Conservation (phyloP, 805 yeast genomes). For the Debaryomyces prosopidis region DNA sequence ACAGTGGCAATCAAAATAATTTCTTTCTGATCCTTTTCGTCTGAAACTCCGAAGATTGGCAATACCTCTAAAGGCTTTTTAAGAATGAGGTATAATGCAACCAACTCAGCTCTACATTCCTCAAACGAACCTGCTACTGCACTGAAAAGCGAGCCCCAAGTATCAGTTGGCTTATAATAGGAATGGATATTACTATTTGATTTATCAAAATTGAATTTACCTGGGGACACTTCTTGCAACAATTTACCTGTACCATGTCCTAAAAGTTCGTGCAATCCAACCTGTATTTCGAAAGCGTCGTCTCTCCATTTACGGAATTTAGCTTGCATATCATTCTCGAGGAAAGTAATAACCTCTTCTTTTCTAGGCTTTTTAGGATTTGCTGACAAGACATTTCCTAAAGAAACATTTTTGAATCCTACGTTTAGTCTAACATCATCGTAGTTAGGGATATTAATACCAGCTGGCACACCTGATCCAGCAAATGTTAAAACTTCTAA, state of each 20-base stretch:
- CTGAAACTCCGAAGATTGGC: slow-evolving; percentile 68
- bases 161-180: slow-evolving; percentile 76
- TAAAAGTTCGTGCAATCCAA: slow-evolving; percentile 86
- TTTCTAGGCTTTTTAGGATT: slow-evolving; percentile 60
- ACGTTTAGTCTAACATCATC: slow-evolving; percentile 81
- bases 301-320: slow-evolving; percentile 70
- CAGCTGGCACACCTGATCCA: slow-evolving; percentile 90
- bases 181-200: slow-evolving; percentile 64
- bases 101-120: slow-evolving; percentile 91
- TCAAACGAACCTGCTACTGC: slow-evolving; percentile 83
- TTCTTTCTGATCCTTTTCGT: slow-evolving; percentile 58
- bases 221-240: slow-evolving; percentile 54
- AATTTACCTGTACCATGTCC: slow-evolving; percentile 93
- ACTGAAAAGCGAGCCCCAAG: slow-evolving; percentile 90
- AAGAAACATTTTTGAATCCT: slow-evolving; percentile 87
- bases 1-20: slow-evolving; percentile 68
- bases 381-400: slow-evolving; percentile 82
- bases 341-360: slow-evolving; percentile 68
- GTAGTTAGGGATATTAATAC: slow-evolving; percentile 90
- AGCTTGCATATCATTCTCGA: slow-evolving; percentile 51
- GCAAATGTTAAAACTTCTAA: slow-evolving; percentile 88
- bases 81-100: slow-evolving; percentile 78
- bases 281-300: slow-evolving; percentile 89
- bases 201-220: slow-evolving; percentile 70
- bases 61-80: slow-evolving; percentile 60